Evolutionary conservation across 371 early-diverging fungal species (phyloP).

Genomic region (Mucor plumbeus): DNA sequence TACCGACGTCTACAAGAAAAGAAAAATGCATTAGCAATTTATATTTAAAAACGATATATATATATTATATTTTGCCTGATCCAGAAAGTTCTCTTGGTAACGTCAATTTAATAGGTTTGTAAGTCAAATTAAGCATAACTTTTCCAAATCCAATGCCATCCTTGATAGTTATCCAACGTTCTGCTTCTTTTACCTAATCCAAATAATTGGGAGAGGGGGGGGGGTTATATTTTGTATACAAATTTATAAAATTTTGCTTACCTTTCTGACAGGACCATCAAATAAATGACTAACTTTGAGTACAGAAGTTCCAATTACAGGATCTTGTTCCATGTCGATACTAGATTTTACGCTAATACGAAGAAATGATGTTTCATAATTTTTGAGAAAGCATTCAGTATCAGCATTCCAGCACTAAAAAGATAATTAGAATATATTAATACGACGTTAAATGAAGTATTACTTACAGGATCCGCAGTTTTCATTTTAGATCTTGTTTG

Average conservation of each 20-base stretch:
- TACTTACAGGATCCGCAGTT: no score
- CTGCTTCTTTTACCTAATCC: conserved; percentile 29
- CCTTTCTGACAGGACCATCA: conserved; percentile 30
- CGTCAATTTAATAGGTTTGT: conserved; percentile 39
- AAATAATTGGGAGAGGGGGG: no score
- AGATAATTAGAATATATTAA: not conserved
- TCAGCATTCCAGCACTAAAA: conserved; percentile 42
- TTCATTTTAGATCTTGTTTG: conserved; percentile 31
- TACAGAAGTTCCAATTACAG: conserved; percentile 38
- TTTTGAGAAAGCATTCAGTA: conserved; percentile 38
- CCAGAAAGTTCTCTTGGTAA: conserved; percentile 32
- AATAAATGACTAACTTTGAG: conserved; percentile 34
- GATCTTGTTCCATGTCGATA: conserved; percentile 42
- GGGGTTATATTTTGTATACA: not conserved
- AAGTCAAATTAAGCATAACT: conserved; percentile 29
- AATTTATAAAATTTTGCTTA: not conserved
- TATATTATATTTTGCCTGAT: conserved; percentile 6
- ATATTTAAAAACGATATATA: no score
- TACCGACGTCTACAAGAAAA: conserved; percentile 31
- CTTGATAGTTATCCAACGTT: conserved; percentile 36
- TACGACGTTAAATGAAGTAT: no score
- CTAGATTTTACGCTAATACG: conserved; percentile 37
- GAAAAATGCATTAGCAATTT: no score
- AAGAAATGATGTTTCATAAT: conserved; percentile 29
- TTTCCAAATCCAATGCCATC: conserved; percentile 46